Base-by-base conservation (phyloP, 441 rosid species). In the Brassica hybrid region DNA sequence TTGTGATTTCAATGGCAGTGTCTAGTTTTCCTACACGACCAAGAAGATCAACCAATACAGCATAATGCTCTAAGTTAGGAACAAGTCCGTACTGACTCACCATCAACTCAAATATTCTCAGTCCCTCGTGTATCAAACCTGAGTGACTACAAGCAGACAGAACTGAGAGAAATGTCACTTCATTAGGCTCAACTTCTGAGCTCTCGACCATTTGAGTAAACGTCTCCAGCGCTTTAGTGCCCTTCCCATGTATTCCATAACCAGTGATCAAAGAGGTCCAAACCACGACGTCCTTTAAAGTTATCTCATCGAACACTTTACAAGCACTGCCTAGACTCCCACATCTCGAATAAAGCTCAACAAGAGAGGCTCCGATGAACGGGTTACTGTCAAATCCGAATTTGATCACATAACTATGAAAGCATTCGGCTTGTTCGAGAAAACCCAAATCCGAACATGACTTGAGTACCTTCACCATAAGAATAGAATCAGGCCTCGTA, bases 241-340 rank as follows among this genome's bases (percentile, higher is more conserved):
- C 89, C 45, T 69, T 75, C 32, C 93, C 93, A 52, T 89, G 89
- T 63, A 81, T 77, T 72, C 88, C 89, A 73, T 81, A 84, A 67
- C 84, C 83, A 76, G 89, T 83, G 71, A 89, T 89, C 89, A 89
- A 79, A 32, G 88, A 83, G 67, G 88, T 87, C 87, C 86, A 87
- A 58, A 84, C 81, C 66, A 88, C 89, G 9, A 79, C 79, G 79
- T 87, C 90, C 78, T 86, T 84, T n/a, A 76, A 65, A 38, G 54
- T 45, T 17, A 81, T 80, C 57, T 69, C 88, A 71, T 74, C 61
- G 43, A 89, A 86, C 63, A 85, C 79, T 75, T 76, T 78, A 34
- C 36, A 73, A 14, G 85, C 85, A 70, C 67, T 60, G 27, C 74
- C 75, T 72, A 89, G 78, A 74, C 82, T 83, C 70, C 87, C 90